phyloP scores from a whole-genome alignment of 805 yeast genomes.

The Yueomyces sinensis region DNA sequence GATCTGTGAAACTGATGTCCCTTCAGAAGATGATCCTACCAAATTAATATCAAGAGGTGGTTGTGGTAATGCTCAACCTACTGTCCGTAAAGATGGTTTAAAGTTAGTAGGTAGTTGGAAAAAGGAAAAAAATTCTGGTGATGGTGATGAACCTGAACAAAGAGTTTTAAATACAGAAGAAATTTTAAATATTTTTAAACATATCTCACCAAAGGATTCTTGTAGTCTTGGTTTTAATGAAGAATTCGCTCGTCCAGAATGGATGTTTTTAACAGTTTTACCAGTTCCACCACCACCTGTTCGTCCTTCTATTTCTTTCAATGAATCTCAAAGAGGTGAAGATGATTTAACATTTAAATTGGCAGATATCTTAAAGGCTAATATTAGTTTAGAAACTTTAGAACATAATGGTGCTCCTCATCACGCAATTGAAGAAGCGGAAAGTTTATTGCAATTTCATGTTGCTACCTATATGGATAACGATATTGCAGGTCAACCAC shows the following conservation, averaged over 20 bases:
- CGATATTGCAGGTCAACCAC: slow-evolving; percentile 99
- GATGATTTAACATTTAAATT: slow-evolving; percentile 97
- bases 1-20: slow-evolving; percentile 85
- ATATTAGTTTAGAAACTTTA: slow-evolving; percentile 89
- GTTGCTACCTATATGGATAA: slow-evolving; percentile 99
- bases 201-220: slow-evolving; percentile 77
- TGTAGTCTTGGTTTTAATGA: slow-evolving; percentile 76
- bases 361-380: slow-evolving; percentile 94
- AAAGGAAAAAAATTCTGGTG: slow-evolving; percentile 60
- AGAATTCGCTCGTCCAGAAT: slow-evolving; percentile 96
- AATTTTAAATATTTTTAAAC: slow-evolving; percentile 81
- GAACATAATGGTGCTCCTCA: slow-evolving; percentile 99
- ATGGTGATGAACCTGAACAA: slow-evolving; percentile 85
- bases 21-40: slow-evolving; percentile 49
- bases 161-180: slow-evolving; percentile 81
- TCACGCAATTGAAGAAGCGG: slow-evolving; percentile 94
- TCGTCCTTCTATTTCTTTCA: slow-evolving; percentile 95
- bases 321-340: slow-evolving; percentile 96
- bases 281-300: slow-evolving; percentile 99
- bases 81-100: slow-evolving; percentile 89
- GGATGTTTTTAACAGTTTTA: slow-evolving; percentile 93
- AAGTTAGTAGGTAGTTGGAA: slow-evolving; percentile 99
- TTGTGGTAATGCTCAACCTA: slow-evolving; percentile 95
- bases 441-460: slow-evolving; percentile 87
- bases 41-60: slow-evolving; percentile 70